Base-by-base conservation (phyloP, 208 protist genomes). In the Crithidia brevicula region DNA sequence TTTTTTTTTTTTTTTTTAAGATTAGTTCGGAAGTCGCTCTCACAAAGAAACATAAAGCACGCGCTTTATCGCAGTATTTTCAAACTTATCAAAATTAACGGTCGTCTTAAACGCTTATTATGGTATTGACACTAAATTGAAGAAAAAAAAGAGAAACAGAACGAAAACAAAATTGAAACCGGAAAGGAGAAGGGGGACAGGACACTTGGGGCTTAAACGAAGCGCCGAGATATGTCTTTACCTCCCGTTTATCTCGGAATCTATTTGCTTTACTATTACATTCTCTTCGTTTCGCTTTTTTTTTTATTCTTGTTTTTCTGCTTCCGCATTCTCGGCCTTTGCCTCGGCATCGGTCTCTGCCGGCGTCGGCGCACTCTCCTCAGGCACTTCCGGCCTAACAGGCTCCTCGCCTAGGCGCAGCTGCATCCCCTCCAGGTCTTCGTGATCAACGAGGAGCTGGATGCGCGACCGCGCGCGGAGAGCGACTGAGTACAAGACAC, bases 391-490 rank as follows among this genome's bases (percentile, higher is more conserved):
- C 11, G n/a, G n/a, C n/a, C n/a, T n/a, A n/a, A n/a, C n/a, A n/a
- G 65, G 75, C 27, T 65, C 61, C 47, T 91, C 56, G 2, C 87
- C 86, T 6, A 95, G 69, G 4, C 90, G 82, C 46, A 95, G 67
- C 67, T 74, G 83, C 70, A 95, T 67, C n/a, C 87, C 90, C 15
- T 79, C 80, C 31, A 95, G n/a, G 60, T 95, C 90, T 38, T 95
- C 90, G 53, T 93, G 86, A 38, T 93, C 87, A 0, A 95, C 81
- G 23, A 91, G 77, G 6, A 95, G 74, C 75, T 93, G 86, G 30
- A 95, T 46, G 36, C 83, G 73, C 16, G 71, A 81, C 20, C 87
- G 86, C 13, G 90, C 90, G 28, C 90, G 80, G 42, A 95, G 75
- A 1, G 78, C 85, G 1, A 89, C 83, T 8, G 81, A 77, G 63